phyloP scores from a whole-genome alignment of 140 eudicot species.

The Senecio squalidus region DNA sequence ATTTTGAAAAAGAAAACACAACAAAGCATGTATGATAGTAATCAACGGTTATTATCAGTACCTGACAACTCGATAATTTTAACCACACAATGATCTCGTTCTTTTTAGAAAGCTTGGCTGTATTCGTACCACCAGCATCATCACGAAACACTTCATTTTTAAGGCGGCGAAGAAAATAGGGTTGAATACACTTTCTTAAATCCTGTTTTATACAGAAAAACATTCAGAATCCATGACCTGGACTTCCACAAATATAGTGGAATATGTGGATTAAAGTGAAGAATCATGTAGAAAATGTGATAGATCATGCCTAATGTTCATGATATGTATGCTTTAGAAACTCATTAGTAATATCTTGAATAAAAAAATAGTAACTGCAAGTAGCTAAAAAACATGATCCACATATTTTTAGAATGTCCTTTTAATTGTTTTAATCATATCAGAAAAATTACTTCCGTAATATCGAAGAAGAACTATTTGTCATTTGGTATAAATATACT shows the following conservation, averaged over 20 bases:
- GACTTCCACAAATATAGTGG: background rate
- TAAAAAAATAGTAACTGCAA: constrained; percentile 1
- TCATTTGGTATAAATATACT: background rate
- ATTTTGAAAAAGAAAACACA: background rate
- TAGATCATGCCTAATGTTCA: no score
- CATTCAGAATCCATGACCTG: background rate
- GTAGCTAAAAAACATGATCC: constrained; percentile 6
- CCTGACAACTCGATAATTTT: constrained; percentile 73
- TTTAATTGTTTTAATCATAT: background rate
- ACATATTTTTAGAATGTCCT: background rate
- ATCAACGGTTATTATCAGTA: constrained; percentile 12
- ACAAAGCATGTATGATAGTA: background rate
- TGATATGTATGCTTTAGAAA: background rate
- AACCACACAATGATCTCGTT: constrained; percentile 91
- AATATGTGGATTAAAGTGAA: background rate
- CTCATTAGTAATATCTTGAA: background rate
- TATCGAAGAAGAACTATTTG: background rate
- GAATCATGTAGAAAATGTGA: background rate
- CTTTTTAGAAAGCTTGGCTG: constrained; percentile 75
- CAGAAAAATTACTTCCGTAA: constrained; percentile 2
- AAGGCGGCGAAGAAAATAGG: constrained; percentile 85
- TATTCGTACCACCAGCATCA: constrained; percentile 34
- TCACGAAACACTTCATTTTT: constrained; percentile 81
- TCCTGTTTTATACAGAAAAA: constrained; percentile 36
- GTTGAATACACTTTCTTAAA: constrained; percentile 84